A percentile compares a stretch with the other conserved stretches of the same genome.
These are phyloP conservation scores for Phytopythium vexans DNA, from an alignment of 352 stramenopile species.

Conservation along the genomic window DNA sequence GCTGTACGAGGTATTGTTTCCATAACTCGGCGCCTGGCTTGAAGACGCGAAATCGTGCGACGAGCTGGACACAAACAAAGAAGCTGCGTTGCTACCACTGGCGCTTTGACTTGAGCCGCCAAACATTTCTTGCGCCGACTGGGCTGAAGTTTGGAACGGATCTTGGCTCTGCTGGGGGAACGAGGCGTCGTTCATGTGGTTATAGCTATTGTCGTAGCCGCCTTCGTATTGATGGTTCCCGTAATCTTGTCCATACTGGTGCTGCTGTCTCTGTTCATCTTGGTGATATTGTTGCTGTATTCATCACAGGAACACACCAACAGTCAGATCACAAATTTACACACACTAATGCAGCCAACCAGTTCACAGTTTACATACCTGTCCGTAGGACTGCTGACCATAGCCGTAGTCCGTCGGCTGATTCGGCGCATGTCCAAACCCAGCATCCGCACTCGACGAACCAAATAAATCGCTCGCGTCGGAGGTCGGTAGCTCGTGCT, in stretches of 20 bases:
- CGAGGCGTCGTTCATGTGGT: not conserved
- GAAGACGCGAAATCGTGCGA: slow-evolving; percentile 5
- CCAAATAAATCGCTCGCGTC: slow-evolving; percentile 63
- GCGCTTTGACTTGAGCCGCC: not conserved
- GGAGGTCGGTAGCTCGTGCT: slow-evolving; percentile 52
- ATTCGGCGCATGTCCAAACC: slow-evolving; percentile 23
- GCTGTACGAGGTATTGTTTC: not conserved
- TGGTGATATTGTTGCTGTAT: no score
- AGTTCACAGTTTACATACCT: not conserved
- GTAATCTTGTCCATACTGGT: not conserved
- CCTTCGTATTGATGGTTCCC: not conserved
- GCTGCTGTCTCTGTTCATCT: not conserved
- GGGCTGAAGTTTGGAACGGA: not conserved
- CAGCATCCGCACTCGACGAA: slow-evolving; percentile 25
- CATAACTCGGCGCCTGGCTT: not conserved
- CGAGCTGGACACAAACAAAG: slow-evolving; percentile 2
- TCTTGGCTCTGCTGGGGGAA: not conserved
- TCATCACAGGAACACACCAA: no score
- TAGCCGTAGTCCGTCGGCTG: slow-evolving; percentile 25
- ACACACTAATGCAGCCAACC: not conserved
- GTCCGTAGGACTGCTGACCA: slow-evolving; percentile 2
- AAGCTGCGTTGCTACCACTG: not conserved
- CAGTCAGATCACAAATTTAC: not conserved
- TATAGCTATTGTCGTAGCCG: slow-evolving; percentile 2
- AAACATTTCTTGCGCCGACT: slow-evolving; percentile 4